Conservation (phyloP, 75 land plant genomes). For the Adiantum capillusveneris region DNA sequence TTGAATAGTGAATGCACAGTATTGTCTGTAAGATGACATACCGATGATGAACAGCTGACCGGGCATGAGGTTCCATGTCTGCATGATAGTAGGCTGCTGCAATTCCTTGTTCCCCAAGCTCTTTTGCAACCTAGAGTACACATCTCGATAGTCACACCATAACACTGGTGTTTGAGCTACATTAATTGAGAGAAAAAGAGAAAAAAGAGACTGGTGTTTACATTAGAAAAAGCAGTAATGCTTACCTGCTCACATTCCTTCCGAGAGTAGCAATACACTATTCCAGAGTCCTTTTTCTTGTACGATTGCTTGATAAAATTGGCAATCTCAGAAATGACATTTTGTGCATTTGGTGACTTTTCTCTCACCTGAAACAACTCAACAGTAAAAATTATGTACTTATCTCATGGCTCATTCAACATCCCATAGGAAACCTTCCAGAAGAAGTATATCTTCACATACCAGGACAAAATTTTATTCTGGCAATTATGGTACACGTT, state of each 20-base stretch:
- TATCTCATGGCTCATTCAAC: no score
- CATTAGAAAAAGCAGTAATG: neutral
- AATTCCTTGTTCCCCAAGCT: slow-evolving; percentile 63
- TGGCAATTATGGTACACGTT: no score
- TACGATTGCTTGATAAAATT: slow-evolving; percentile 60
- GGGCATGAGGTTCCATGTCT: slow-evolving; percentile 72
- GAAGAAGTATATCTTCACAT: no score
- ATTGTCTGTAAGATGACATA: no score
- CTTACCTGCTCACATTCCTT: slow-evolving; percentile 96
- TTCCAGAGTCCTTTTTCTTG: slow-evolving; percentile 81
- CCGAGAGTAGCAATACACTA: slow-evolving; percentile 91
- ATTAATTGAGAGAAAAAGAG: neutral
- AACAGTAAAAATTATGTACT: no score
- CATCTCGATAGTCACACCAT: neutral
- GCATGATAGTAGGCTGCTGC: slow-evolving; percentile 97
- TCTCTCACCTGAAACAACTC: slow-evolving; percentile 52
- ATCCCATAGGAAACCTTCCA: no score
- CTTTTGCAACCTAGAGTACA: slow-evolving; percentile 65
- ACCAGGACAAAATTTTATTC: no score
- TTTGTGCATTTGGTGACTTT: slow-evolving; percentile 56
- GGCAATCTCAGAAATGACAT: slow-evolving; percentile 77
- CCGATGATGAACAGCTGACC: slow-evolving; percentile 80
- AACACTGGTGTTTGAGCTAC: neutral
- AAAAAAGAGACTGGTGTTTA: neutral
- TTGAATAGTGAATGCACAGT: no score